phyloP scores from a whole-genome alignment of 1,284 basidiomycete species.

The Trichosporon sp. region DNA sequence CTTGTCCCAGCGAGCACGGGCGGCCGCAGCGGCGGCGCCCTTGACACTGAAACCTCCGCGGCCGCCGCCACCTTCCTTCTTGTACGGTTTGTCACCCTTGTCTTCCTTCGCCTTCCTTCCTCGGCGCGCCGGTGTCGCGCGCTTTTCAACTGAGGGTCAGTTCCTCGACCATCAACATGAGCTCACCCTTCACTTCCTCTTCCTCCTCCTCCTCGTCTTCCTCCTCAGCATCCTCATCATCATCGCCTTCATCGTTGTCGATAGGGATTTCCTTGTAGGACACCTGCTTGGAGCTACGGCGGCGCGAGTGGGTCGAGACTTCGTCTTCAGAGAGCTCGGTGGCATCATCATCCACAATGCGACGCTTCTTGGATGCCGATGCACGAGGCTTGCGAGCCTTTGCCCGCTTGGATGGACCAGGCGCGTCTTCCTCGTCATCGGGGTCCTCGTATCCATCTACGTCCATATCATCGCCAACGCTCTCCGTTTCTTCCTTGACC shows the following conservation, averaged over 20 bases:
- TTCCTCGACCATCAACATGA: background rate
- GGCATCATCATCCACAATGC: slow-evolving; percentile 4
- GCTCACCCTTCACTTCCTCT: slow-evolving; percentile 11
- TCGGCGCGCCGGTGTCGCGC: slow-evolving; percentile 4
- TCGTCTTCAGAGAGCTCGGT: slow-evolving; percentile 19
- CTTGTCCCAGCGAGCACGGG: slow-evolving; percentile 44
- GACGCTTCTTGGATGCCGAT: background rate
- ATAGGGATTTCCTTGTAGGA: slow-evolving; percentile 25
- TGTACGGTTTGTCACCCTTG: slow-evolving; percentile 23
- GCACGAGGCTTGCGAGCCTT: slow-evolving; percentile 2
- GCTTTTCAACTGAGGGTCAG: slow-evolving; percentile 8
- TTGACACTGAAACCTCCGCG: slow-evolving; percentile 46
- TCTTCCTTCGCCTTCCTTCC: slow-evolving; percentile 11
- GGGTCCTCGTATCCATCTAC: slow-evolving; percentile 13
- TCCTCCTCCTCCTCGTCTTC: slow-evolving; percentile 17
- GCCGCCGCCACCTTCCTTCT: slow-evolving; percentile 34
- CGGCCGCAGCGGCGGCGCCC: slow-evolving; percentile 43
- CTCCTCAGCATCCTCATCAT: slow-evolving; percentile 17
- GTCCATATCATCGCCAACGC: slow-evolving; percentile 8
- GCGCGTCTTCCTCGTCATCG: slow-evolving; percentile 17
- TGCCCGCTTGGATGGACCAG: background rate
- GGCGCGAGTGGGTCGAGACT: slow-evolving; percentile 10
- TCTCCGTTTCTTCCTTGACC: slow-evolving; percentile 15
- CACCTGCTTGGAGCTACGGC: slow-evolving; percentile 22
- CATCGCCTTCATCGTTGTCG: slow-evolving; percentile 13